Evolutionary conservation across 495 filamentous ascomycete species (phyloP), one percentile per base, ranked within the genome.

Genomic region (Penicillium taxi): DNA sequence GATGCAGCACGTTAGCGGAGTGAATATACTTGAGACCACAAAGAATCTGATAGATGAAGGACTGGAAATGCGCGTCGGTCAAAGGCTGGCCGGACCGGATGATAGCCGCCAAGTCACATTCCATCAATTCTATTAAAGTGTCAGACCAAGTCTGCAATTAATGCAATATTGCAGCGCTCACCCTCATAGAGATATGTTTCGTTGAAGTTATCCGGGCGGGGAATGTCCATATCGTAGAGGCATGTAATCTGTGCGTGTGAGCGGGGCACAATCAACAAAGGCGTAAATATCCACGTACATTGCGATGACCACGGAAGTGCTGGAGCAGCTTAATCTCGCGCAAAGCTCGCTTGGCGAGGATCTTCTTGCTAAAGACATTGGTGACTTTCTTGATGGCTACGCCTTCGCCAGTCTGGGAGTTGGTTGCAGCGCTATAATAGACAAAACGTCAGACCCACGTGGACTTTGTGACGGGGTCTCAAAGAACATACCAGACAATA

Each of bases 311-410:
- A 56, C 91, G 67, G 73, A 98, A 98, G 56, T 98, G 91, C 69
- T 96, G 93, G 41, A 98, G 74, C 41, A 98, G 77, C 74, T 98
- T 98, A 63, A 98, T 96, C 67, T 98, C 91, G 61, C 93, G 78
- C 69, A 98, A 64, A 36, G 93, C 91, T 47, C 91, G 84, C 75
- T 98, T 98, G 42, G 91, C 91, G 41, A 98, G 70, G 48, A 98
- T 98, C 79, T 96, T 96, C 71, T 98, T 98, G 77, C 88, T 95
- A 73, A 98, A 96, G 42, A 98, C 93, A 82, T 98, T 98, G 64
- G 91, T 98, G 54, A 98, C 86, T 62, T 98, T 98, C 71, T 98
- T 98, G 67, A 98, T 86, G 41, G 91, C 91, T 37, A 98, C 89
- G n/a, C 91, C 91, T 57, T 98, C 91, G 51, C 80, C 80, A 9